Evolutionary conservation across 73 alveolate genomes (phyloP), one percentile per base, ranked within the genome.

Genomic region (Stentor coeruleus): DNA sequence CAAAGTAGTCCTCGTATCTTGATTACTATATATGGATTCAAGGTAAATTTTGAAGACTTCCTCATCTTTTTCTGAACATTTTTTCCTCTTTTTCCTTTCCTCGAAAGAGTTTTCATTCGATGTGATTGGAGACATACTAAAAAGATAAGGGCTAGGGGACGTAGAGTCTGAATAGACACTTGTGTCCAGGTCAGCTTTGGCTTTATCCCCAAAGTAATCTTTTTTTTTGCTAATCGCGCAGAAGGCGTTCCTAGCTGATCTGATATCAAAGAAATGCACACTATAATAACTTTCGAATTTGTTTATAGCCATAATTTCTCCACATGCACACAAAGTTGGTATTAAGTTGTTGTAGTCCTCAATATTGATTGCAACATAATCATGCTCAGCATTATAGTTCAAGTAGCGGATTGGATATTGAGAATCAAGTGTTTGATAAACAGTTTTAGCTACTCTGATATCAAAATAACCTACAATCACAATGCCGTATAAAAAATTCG

Each of bases 161-260:
- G 73, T 57, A 26, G 79, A 66, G 40, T 66, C 79, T 33, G 79
- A 66, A 26, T 15, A 20, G 11, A 66, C 14, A 40, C 79, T 66
- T n/a, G n/a, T n/a, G n/a, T n/a, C n/a, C n/a, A n/a, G n/a, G n/a
- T n/a, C n/a, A n/a, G n/a, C n/a, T n/a, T n/a, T n/a, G n/a, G n/a
- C n/a, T n/a, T n/a, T n/a, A n/a, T n/a, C n/a, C n/a, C n/a, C n/a
- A n/a, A n/a, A n/a, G n/a, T n/a, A n/a, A n/a, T n/a, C n/a, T n/a
- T n/a, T n/a, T n/a, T n/a, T n/a, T n/a, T n/a, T n/a, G n/a, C n/a
- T n/a, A n/a, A n/a, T n/a, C n/a, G n/a, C n/a, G n/a, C n/a, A 49
- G 66, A 49, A 49, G 6, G 66, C 66, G 20, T 6, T 20, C 20
- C 66, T 49, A 20, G 66, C 66, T 11, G 66, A 6, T 20, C 66